A percentile compares a stretch with the other conserved stretches of the same genome.
These are phyloP conservation scores for Epichloe hybrida DNA, from an alignment of 2,329 filamentous ascomycete genomes.

Conservation along the genomic window DNA sequence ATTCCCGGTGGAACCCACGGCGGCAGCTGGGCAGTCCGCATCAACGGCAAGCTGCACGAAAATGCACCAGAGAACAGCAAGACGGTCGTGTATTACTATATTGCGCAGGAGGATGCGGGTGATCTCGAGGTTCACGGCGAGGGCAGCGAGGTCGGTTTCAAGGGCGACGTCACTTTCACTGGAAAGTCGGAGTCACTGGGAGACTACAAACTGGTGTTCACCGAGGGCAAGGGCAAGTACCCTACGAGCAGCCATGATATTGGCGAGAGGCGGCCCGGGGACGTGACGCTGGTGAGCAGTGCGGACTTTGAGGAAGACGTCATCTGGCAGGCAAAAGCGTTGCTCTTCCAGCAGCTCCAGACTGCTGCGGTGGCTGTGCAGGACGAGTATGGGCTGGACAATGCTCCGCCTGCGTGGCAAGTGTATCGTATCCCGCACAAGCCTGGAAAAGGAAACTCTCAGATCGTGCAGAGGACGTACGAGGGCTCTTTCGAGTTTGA, in stretches of 20 bases:
- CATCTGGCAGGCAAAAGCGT: slow-evolving; percentile 72
- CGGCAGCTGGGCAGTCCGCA: slow-evolving; percentile 81
- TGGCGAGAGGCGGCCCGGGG: slow-evolving; percentile 54
- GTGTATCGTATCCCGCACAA: slow-evolving; percentile 65
- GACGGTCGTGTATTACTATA: slow-evolving; percentile 70
- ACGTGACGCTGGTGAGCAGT: slow-evolving; percentile 64
- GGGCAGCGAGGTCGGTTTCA: slow-evolving; percentile 35
- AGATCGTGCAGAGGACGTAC: slow-evolving; percentile 85
- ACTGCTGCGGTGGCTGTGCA: slow-evolving; percentile 36
- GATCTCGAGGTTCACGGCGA: slow-evolving; percentile 44
- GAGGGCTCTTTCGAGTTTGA: slow-evolving; percentile 88
- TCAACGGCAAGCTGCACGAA: slow-evolving; percentile 66
- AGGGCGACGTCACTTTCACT: slow-evolving; percentile 51
- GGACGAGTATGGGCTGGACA: slow-evolving; percentile 36
- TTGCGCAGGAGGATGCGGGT: slow-evolving; percentile 64
- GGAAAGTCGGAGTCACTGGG: slow-evolving; percentile 63
- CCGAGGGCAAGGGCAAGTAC: slow-evolving; percentile 52
- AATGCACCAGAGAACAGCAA: slow-evolving; percentile 55
- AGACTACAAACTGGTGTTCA: slow-evolving; percentile 66
- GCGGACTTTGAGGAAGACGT: slow-evolving; percentile 50
- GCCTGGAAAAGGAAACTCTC: slow-evolving; percentile 62
- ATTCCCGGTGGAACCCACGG: slow-evolving; percentile 73
- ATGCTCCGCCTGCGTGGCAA: slow-evolving; percentile 74
- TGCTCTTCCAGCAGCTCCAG: slow-evolving; percentile 41
- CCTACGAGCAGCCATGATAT: slow-evolving; percentile 51